phyloP scores from a whole-genome alignment of 1,284 basidiomycete species.

The Pseudozyma flocculosa region DNA sequence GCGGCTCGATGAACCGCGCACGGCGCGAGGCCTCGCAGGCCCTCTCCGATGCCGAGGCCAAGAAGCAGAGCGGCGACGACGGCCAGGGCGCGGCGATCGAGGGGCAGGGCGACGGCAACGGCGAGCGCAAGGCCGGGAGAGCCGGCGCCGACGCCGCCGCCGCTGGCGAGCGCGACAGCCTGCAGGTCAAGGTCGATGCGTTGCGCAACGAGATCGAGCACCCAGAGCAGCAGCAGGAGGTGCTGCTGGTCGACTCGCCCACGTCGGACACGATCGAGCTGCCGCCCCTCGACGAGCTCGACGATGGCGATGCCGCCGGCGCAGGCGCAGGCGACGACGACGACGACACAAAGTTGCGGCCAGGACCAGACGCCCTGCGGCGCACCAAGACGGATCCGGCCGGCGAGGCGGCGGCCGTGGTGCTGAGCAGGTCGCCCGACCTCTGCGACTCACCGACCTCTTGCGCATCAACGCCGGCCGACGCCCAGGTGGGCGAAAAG shows the following conservation, averaged over 20 bases:
- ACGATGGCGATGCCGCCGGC: too few relatives aligned
- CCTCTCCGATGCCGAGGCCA: conserved; percentile 4
- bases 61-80: background rate
- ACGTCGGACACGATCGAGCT: background rate
- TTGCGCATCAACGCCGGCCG: too few relatives aligned
- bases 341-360: too few relatives aligned
- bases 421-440: background rate
- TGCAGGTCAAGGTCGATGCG: background rate
- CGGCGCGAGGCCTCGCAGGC: conserved; percentile 12
- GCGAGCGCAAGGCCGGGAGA: background rate
- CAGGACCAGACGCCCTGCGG: too few relatives aligned
- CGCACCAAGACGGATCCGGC: background rate
- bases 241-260: background rate
- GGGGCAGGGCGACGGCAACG: background rate
- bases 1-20: conserved; percentile 16
- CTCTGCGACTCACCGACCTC: background rate
- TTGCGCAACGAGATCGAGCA: background rate
- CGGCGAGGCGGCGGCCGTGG: too few relatives aligned
- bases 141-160: too few relatives aligned
- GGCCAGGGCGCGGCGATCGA: conserved; percentile 3
- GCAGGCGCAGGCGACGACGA: too few relatives aligned
- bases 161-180: background rate
- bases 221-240: background rate
- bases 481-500: background rate
- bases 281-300: background rate